These are phyloP conservation scores for Ilex asprella DNA, from an alignment of 257 asterid genomes.

Conservation along the genomic window DNA sequence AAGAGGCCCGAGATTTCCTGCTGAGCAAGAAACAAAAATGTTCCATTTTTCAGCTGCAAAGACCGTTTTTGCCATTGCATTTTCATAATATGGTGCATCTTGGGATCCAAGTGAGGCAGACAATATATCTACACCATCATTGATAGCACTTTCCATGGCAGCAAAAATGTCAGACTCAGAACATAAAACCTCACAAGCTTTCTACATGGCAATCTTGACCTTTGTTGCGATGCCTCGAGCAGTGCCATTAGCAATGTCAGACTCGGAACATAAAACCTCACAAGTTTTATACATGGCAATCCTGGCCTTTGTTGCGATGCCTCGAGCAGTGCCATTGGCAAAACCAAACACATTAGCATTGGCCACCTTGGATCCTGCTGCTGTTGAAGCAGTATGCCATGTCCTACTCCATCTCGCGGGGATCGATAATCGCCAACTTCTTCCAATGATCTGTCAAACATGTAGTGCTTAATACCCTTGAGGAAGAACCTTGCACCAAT, in stretches of 20 bases:
- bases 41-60: constrained; percentile 7
- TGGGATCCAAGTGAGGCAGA: constrained; percentile 4
- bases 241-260: constrained; percentile 7
- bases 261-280: too few species aligned
- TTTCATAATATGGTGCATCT: background rate
- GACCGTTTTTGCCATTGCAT: constrained; percentile 7
- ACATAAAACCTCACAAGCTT: background rate
- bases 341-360: constrained; percentile 7
- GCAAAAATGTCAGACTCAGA: constrained; percentile 5
- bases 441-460: background rate
- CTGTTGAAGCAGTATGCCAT: constrained; percentile 12
- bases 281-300: constrained; percentile 12
- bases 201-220: constrained; percentile 9
- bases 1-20: constrained; percentile 10
- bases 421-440: background rate
- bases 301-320: background rate
- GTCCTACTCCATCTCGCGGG: constrained; percentile 8
- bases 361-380: constrained; percentile 2
- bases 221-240: constrained; percentile 11
- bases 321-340: constrained; percentile 8
- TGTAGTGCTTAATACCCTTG: background rate
- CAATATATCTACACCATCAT: constrained; percentile 11
- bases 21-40: constrained; percentile 7
- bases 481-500: constrained; percentile 11
- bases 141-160: constrained; percentile 9